Conservation (phyloP, 352 stramenopile genomes). For the Globisporangium irregulare region DNA sequence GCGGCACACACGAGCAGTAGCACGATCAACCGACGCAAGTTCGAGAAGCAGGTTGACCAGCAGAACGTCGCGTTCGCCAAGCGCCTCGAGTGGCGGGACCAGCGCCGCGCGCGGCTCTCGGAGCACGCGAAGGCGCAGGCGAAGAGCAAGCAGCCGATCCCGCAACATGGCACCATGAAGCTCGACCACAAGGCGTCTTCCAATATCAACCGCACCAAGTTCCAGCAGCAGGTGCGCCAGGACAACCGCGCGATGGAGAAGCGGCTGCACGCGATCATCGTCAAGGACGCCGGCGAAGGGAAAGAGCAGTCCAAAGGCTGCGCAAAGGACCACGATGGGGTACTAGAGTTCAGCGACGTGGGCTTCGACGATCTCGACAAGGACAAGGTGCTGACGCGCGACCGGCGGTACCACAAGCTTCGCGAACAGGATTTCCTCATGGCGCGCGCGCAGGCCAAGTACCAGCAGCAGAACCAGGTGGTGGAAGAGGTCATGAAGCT, state of each 20-base stretch:
- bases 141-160: constrained; percentile 36
- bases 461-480: constrained; percentile 49
- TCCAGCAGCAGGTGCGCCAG: constrained; percentile 39
- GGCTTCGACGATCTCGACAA: constrained; percentile 30
- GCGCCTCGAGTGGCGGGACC: constrained; percentile 36
- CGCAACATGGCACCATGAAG: constrained; percentile 41
- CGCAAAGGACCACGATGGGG: neutral
- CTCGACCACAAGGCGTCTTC: constrained; percentile 57
- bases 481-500: constrained; percentile 53
- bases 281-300: neutral
- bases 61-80: constrained; percentile 64
- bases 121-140: constrained; percentile 30
- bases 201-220: constrained; percentile 56
- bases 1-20: constrained; percentile 46
- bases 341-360: constrained; percentile 14
- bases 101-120: constrained; percentile 24
- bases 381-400: constrained; percentile 42
- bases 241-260: constrained; percentile 62
- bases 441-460: constrained; percentile 59
- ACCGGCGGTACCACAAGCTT: constrained; percentile 36
- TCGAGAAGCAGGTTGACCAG: constrained; percentile 50
- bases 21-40: constrained; percentile 47
- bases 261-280: constrained; percentile 38
- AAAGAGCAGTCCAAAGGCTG: constrained; percentile 5
- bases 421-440: constrained; percentile 59